These are phyloP conservation scores for Sporothrix dimorphospora DNA, from an alignment of 2,329 filamentous ascomycete species.

Conservation along the genomic window DNA sequence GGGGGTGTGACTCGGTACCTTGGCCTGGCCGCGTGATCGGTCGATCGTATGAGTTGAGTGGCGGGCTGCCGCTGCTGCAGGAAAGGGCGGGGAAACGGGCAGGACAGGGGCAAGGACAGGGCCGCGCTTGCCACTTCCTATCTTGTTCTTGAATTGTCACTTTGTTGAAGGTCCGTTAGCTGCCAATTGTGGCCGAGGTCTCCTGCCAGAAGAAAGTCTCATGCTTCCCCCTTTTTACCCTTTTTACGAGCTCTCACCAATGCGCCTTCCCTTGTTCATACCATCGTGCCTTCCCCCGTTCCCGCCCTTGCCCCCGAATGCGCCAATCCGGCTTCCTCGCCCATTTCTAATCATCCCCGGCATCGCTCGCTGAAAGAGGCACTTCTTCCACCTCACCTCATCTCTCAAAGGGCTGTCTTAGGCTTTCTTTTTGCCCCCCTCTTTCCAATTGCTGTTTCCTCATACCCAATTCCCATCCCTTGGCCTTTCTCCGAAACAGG, in stretches of 20 bases:
- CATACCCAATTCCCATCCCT: background rate
- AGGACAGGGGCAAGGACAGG: conserved; percentile 3
- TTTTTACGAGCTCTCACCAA: background rate
- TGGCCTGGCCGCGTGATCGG: conserved; percentile 14
- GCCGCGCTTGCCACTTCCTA: conserved; percentile 11
- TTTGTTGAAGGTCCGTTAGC: background rate
- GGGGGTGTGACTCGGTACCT: conserved; percentile 2
- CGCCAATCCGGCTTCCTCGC: background rate
- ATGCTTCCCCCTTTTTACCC: background rate
- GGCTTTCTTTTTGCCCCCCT: background rate
- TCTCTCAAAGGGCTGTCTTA: background rate
- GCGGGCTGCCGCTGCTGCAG: conserved; percentile 14
- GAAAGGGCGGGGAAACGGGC: conserved; percentile 14
- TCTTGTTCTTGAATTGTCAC: background rate
- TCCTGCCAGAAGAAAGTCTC: background rate
- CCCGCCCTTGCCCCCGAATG: background rate
- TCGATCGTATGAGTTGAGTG: conserved; percentile 10
- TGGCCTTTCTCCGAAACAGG: background rate
- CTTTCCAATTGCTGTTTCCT: background rate
- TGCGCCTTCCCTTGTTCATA: background rate
- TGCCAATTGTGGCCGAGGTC: conserved; percentile 11
- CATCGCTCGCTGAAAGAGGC: background rate
- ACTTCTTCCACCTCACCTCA: conserved; percentile 8
- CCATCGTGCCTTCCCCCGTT: background rate
- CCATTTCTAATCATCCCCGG: conserved; percentile 17